These are phyloP conservation scores for Panaeolus cyanescens DNA, from an alignment of 768 basidiomycete genomes.

Conservation along the genomic window DNA sequence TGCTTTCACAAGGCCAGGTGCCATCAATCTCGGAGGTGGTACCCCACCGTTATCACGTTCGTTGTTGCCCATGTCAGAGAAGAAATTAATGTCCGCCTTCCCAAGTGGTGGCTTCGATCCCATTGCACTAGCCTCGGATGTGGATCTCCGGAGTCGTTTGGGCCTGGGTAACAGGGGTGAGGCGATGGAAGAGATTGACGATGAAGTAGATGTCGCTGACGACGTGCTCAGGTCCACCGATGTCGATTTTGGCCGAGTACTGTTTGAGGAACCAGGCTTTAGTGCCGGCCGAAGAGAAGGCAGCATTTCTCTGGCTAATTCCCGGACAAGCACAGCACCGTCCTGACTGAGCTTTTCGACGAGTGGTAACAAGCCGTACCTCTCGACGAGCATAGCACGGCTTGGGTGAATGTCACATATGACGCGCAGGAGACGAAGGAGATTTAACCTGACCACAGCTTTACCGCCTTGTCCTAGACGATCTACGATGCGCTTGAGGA, in stretches of 20 bases:
- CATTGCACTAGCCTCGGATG: constrained; percentile 63
- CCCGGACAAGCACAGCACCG: constrained; percentile 83
- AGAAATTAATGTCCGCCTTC: constrained; percentile 16
- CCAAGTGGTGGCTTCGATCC: constrained; percentile 14
- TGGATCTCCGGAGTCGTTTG: constrained; percentile 65
- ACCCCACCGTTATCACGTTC: constrained; percentile 1
- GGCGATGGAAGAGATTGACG: constrained; percentile 1
- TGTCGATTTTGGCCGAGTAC: not conserved
- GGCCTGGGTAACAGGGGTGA: constrained; percentile 29
- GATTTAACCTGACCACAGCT: constrained; percentile 88
- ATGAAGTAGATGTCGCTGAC: not conserved
- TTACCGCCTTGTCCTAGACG: constrained; percentile 55
- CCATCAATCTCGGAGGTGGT: constrained; percentile 7
- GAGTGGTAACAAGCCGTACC: constrained; percentile 78
- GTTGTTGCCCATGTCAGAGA: not conserved
- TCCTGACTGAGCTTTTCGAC: constrained; percentile 80
- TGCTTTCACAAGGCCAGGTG: constrained; percentile 9
- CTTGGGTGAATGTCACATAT: constrained; percentile 93
- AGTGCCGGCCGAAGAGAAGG: constrained; percentile 75
- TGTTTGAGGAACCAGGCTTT: constrained; percentile 45
- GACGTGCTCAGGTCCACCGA: constrained; percentile 8
- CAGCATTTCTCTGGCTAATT: constrained; percentile 84
- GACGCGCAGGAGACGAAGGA: constrained; percentile 80
- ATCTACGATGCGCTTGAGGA: constrained; percentile 89
- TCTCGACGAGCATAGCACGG: constrained; percentile 76